phyloP scores from a whole-genome alignment of 177 flowering plant genomes.

The Vitis hybrid region DNA sequence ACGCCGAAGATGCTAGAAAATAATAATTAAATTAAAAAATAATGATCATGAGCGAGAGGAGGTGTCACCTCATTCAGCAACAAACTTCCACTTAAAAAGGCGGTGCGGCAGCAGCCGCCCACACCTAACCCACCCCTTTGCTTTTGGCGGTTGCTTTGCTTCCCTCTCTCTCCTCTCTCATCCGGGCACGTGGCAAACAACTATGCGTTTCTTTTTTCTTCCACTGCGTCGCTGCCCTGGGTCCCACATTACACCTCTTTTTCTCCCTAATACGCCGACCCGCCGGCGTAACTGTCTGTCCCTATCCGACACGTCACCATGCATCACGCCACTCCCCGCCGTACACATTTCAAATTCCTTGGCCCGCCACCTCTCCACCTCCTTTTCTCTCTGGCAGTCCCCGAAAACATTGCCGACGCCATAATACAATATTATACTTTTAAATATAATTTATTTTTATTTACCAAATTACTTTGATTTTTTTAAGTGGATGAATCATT shows the following conservation, averaged over 20 bases:
- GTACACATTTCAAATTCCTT: conserved; percentile 4
- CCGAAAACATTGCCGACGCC: no score
- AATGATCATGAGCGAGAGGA: neutral
- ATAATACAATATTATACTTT: no score
- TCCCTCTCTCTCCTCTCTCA: no score
- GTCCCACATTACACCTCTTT: neutral
- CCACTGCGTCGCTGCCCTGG: neutral
- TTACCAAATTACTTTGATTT: no score
- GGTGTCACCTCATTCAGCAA: conserved; percentile 20
- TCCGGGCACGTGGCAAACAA: conserved; percentile 18
- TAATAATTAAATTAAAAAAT: neutral
- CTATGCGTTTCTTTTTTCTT: neutral
- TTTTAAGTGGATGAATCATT: no score
- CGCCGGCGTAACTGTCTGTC: conserved; percentile 31
- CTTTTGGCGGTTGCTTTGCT: conserved; percentile 11
- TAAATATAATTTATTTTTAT: no score
- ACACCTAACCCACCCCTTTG: conserved; percentile 5
- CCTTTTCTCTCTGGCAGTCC: no score
- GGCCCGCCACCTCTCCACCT: no score
- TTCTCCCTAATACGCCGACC: conserved; percentile 13
- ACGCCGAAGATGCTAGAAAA: neutral
- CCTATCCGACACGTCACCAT: conserved; percentile 18
- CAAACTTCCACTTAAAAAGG: conserved; percentile 20
- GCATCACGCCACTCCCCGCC: conserved; percentile 11
- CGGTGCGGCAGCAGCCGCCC: conserved; percentile 14